Evolutionary conservation across 2,329 filamentous ascomycete genomes (phyloP).

Genomic region (Fusarium mundagurra): DNA sequence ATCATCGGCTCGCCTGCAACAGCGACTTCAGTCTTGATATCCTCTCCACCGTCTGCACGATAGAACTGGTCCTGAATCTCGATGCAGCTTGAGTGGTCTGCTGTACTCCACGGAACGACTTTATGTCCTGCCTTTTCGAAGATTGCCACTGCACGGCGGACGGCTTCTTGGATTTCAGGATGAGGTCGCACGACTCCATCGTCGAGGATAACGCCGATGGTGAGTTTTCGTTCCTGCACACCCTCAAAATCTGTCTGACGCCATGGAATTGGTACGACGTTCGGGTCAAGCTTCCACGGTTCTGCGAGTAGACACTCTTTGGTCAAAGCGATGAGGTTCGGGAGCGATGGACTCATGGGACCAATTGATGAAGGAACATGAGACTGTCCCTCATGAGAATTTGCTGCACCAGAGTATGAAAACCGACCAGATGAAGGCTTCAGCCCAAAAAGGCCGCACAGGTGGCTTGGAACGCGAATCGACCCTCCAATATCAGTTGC

Average conservation of each 20-base stretch:
- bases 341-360: neutral
- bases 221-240: neutral
- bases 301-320: neutral
- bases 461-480: neutral
- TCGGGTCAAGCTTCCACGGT: neutral
- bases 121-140: neutral
- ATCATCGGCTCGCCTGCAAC: neutral
- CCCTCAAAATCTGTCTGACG: neutral
- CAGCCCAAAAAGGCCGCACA: neutral
- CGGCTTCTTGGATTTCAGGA: neutral
- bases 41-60: neutral
- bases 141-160: neutral
- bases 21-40: neutral
- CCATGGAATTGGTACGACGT: neutral
- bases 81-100: neutral
- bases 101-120: neutral
- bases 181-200: neutral
- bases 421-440: neutral
- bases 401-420: neutral
- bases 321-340: neutral
- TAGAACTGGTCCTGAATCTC: neutral
- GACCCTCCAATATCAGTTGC: slow-evolving; percentile 1
- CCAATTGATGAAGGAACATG: neutral
- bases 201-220: neutral
- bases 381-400: neutral